A percentile compares a stretch with the other conserved stretches of the same genome.
Conservation (phyloP, 1,139 yeast species). For the Candida tetrigidarum region DNA sequence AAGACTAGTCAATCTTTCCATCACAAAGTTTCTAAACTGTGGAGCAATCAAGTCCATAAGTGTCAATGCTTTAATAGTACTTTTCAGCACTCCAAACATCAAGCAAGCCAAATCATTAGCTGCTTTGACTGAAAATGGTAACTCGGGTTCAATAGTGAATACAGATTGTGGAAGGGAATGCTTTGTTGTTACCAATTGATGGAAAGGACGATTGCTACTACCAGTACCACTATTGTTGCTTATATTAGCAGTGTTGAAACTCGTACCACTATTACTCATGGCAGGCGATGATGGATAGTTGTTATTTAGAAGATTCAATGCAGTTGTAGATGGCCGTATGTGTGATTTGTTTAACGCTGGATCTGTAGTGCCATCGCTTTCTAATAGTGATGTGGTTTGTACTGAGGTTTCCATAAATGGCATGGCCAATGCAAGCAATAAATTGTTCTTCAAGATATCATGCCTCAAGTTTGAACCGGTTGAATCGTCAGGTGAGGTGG, state of each 20-base stretch:
- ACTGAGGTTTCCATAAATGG: conserved; percentile 68
- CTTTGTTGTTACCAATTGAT: conserved; percentile 64
- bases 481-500: conserved; percentile 33
- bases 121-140: conserved; percentile 82
- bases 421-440: conserved; percentile 71
- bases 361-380: conserved; percentile 13
- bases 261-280: background rate
- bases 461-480: conserved; percentile 29
- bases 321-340: conserved; percentile 30
- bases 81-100: conserved; percentile 79
- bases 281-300: conserved; percentile 3
- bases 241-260: conserved; percentile 5
- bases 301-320: conserved; percentile 29
- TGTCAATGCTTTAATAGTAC: conserved; percentile 62
- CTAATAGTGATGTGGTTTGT: conserved; percentile 43
- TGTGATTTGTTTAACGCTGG: conserved; percentile 18
- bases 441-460: conserved; percentile 51
- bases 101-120: conserved; percentile 91
- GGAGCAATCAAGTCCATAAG: conserved; percentile 80
- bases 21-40: conserved; percentile 68
- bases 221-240: conserved; percentile 15
- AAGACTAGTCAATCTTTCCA: conserved; percentile 49
- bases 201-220: conserved; percentile 50
- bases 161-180: conserved; percentile 79
- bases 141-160: conserved; percentile 74